Evolutionary conservation across 1,284 basidiomycete species (phyloP).

Genomic region (Rhodotorula sp.): DNA sequence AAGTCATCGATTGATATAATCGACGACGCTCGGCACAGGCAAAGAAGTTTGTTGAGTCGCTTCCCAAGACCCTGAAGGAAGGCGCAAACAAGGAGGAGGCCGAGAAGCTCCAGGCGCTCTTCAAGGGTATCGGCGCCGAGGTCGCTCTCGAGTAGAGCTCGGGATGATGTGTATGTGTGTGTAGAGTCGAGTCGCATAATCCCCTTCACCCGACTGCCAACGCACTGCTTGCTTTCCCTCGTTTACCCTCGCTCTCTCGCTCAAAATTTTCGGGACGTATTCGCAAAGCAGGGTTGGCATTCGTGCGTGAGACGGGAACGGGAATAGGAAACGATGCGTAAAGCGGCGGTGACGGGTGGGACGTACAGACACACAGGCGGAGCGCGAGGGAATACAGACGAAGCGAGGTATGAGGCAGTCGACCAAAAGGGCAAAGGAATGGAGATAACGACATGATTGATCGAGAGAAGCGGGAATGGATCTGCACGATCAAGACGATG

Average conservation of each 20-base stretch:
- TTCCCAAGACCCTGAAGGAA: slow-evolving; percentile 93
- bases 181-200: not conserved
- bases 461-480: not conserved
- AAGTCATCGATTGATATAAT: not conserved
- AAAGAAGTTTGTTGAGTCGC: slow-evolving; percentile 98
- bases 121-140: slow-evolving; percentile 85
- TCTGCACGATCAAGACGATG: not conserved
- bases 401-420: not conserved
- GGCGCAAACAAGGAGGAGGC: slow-evolving; percentile 96
- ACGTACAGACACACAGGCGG: not conserved
- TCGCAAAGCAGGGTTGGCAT: no score
- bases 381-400: not conserved
- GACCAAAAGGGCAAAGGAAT: not conserved
- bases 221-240: not conserved
- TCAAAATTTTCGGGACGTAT: no score
- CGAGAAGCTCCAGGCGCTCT: slow-evolving; percentile 88
- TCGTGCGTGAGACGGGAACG: not conserved
- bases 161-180: not conserved
- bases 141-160: slow-evolving; percentile 57
- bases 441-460: not conserved
- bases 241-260: not conserved
- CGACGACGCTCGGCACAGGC: slow-evolving; percentile 59
- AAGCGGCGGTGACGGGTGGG: not conserved
- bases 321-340: not conserved
- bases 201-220: not conserved